Percentiles rank a stretch among this genome's conserved stretches.
Conservation (phyloP, 495 filamentous ascomycete genomes). For the Polyplosphaeria fusca region DNA sequence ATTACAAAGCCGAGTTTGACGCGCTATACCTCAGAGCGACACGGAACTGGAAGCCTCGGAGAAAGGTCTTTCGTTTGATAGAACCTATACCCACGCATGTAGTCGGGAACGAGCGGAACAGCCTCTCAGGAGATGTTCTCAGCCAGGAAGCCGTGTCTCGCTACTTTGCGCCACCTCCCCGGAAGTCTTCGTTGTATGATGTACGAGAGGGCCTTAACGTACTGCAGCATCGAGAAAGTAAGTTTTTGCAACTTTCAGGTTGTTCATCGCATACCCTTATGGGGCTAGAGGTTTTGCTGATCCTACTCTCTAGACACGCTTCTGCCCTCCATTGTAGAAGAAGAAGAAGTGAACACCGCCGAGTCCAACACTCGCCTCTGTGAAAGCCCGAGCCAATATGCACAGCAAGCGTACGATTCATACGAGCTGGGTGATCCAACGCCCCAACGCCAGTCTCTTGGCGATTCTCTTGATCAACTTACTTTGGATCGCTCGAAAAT, state of each 20-base stretch:
- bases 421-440: background rate
- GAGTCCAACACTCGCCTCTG: background rate
- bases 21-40: slow-evolving; percentile 49
- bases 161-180: slow-evolving; percentile 1
- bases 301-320: background rate
- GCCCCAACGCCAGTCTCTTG: background rate
- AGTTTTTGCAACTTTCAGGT: no score
- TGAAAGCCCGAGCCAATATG: background rate
- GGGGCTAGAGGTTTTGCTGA: no score
- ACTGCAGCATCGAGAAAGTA: no score
- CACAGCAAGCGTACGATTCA: background rate
- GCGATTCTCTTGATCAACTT: background rate
- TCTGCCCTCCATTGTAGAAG: slow-evolving; percentile 1
- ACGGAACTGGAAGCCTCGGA: slow-evolving; percentile 47
- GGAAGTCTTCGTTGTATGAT: background rate
- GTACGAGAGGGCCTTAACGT: background rate
- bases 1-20: slow-evolving; percentile 45
- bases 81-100: slow-evolving; percentile 23
- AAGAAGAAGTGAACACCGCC: no score
- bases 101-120: background rate
- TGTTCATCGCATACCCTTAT: no score
- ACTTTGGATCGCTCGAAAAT: no score
- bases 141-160: slow-evolving; percentile 13
- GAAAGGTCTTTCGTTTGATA: slow-evolving; percentile 28
- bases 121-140: background rate